Evolutionary conservation across 2,329 filamentous ascomycete genomes (phyloP), one percentile per base, ranked within the genome.

Genomic region (Colletotrichum tamarilloi): DNA sequence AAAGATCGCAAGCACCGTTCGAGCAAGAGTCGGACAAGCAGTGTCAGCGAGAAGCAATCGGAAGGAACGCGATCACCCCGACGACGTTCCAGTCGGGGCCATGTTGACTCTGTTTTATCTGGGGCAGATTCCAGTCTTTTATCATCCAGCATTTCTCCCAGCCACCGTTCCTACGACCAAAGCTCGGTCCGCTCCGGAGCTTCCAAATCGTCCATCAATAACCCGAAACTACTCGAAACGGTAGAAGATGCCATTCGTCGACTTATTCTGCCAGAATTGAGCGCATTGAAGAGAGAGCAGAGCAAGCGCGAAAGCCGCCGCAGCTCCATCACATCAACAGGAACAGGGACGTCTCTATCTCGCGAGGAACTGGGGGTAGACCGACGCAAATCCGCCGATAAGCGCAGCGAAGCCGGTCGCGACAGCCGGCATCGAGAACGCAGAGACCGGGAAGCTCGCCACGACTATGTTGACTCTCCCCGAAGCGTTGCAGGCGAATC

Each of bases 181-280:
- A 85, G 89, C 79, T 89, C 88, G 42, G 81, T 85, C 73, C 86
- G 85, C 68, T 88, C 87, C 0, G 84, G 83, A 8, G 82, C 82
- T 28, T 90, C 89, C 32, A 83, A 85, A 28, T 94, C 94, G 3
- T 96, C 94, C 0, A 94, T 97, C 81, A 97, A 97, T 83, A 98
- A 98, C 78, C 95, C 95, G 0, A 97, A 95, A 80, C 85, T 98
- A 2, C 88, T 98, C 2, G 94, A 97, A 78, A 97, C 95, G 0
- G 95, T 98, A 3, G 95, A 98, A 83, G 95, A 98, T 83, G 95
- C 95, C 16, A 97, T 98, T 79, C 92, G 95, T 75, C 90, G 95
- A 62, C 87, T 98, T 62, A 97, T 98, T 66, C 85, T 99, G 3
- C 97, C 97, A 0, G 96, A 99, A 82, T 87, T 99, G 57, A 96